Evolutionary conservation across 2,329 filamentous ascomycete species (phyloP), one percentile per base, ranked within the genome.

Genomic region (Aschersonia sp.): DNA sequence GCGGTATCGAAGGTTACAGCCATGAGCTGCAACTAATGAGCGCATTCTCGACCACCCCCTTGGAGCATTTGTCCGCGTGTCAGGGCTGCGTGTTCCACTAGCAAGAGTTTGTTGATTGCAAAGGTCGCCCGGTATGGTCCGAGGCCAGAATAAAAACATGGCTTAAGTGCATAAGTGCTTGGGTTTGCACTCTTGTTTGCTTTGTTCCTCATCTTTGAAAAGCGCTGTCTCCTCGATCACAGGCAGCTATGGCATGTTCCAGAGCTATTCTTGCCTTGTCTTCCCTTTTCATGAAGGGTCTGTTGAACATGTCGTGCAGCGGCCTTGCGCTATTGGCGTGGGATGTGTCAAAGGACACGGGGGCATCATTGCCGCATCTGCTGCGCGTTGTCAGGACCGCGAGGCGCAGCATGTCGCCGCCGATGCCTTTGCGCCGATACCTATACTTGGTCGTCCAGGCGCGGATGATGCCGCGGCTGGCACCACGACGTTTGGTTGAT

Each of bases 381-480:
- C 77, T 75, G 53, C 76, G 74, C 47, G 82, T 80, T 45, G 82
- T 60, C 52, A 71, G 71, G 5, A 89, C 77, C 2, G 83, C 85
- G 56, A 85, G 81, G 55, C 84, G 78, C 44, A 94, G 66, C 61
- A 95, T 64, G 44, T 80, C 83, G 3, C 71, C 72, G 0, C 87
- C 88, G 5, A 92, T 69, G 0, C 87, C 86, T 50, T 77, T 77
- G 31, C 74, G 69, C 28, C 88, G 74, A 62, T 88, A 92, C 54
- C 74, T 72, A 45, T 80, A 63, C 60, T 72, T 75, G 1, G 89
- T 85, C 1, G 87, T 89, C 87, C 88, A 94, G 3, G 83, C 88
- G 12, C 84, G 77, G 47, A 95, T 80, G 32, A 84, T 65, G 3
- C 80, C 84, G 50, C 71, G 74, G 44, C 77, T 77, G 30, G 74